phyloP scores from a whole-genome alignment of 108 stramenopile species.

The Aurantiochytrium sp. region DNA sequence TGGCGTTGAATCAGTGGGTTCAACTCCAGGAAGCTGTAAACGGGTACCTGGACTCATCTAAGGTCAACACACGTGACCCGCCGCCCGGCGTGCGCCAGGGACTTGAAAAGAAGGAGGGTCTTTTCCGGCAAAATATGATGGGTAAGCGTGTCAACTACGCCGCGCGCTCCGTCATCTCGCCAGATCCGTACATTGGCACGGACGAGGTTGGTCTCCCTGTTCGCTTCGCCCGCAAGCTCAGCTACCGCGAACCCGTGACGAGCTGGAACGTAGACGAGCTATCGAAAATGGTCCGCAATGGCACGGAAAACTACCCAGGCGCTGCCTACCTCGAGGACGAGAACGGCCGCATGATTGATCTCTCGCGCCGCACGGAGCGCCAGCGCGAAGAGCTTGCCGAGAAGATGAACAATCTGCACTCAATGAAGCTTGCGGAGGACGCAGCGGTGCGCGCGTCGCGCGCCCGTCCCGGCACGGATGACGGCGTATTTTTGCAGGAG shows the following conservation, averaged over 20 bases:
- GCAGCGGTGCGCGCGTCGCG: conserved; percentile 73
- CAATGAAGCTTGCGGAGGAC: conserved; percentile 53
- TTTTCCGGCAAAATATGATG: conserved; percentile 98
- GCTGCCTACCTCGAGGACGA: conserved; percentile 87
- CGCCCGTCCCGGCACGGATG: conserved; percentile 45
- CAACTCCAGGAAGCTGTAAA: conserved; percentile 87
- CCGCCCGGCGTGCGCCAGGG: conserved; percentile 76
- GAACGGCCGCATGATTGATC: conserved; percentile 68
- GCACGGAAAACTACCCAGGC: conserved; percentile 80
- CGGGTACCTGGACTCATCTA: conserved; percentile 84
- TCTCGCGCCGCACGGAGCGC: conserved; percentile 33
- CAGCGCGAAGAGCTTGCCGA: conserved; percentile 23
- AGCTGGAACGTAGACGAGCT: conserved; percentile 79
- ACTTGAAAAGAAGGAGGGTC: conserved; percentile 96
- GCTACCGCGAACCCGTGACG: conserved; percentile 90
- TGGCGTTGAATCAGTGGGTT: conserved; percentile 63
- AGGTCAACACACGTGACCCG: conserved; percentile 30
- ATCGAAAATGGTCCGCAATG: conserved; percentile 72
- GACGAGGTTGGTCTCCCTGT: conserved; percentile 97
- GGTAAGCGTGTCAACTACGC: conserved; percentile 98
- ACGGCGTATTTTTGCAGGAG: neutral
- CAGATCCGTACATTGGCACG: conserved; percentile 92
- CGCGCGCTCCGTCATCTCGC: conserved; percentile 92
- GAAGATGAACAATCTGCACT: neutral
- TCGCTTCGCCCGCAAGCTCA: conserved; percentile 82